Evolutionary conservation across 805 yeast species (phyloP).

Genomic region (Barnettozyma pratensis): DNA sequence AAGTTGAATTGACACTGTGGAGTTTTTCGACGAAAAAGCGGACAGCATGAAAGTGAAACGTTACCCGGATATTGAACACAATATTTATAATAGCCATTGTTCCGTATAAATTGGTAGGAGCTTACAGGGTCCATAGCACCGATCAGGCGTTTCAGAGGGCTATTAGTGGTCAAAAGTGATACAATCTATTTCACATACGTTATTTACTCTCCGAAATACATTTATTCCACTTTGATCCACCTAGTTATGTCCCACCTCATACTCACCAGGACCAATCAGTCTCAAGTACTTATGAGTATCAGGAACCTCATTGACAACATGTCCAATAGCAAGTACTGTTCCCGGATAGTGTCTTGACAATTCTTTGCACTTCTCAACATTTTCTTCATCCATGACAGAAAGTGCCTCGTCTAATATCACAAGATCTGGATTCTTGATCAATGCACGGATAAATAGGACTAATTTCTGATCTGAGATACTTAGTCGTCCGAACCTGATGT

Average conservation of each 20-base stretch:
- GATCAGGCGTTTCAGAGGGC: no score
- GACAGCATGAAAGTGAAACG: not conserved
- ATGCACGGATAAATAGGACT: conserved; percentile 67
- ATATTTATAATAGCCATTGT: no score
- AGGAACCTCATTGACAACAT: conserved; percentile 73
- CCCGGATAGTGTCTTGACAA: conserved; percentile 53
- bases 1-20: not conserved
- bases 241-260: conserved; percentile 24
- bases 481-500: conserved; percentile 46
- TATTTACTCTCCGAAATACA: not conserved
- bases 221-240: not conserved
- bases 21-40: not conserved
- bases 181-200: no score
- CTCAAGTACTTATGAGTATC: conserved; percentile 45
- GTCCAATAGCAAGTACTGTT: conserved; percentile 77
- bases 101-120: no score
- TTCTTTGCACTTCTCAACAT: conserved; percentile 50
- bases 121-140: no score
- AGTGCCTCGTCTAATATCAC: conserved; percentile 89
- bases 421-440: conserved; percentile 72
- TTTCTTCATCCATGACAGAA: conserved; percentile 76
- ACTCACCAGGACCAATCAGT: conserved; percentile 32
- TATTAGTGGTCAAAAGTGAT: no score
- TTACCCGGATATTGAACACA: not conserved
- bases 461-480: conserved; percentile 74